Conservation (phyloP, 2,329 filamentous ascomycete species). For the Phaeosphaeria sp. region DNA sequence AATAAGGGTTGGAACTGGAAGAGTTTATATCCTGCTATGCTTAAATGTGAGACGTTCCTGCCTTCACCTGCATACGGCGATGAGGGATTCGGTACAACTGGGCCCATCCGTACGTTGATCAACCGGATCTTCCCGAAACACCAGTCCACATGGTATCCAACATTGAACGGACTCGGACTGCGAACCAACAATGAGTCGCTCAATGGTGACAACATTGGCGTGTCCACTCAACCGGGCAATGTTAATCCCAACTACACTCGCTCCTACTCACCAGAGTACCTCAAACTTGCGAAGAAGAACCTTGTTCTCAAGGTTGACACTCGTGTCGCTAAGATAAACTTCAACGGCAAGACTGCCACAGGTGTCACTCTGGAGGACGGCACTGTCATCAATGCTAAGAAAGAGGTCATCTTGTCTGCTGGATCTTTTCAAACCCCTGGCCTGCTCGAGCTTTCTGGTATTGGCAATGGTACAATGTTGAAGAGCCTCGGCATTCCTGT, state of each 20-base stretch:
- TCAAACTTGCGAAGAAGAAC: conserved; percentile 52
- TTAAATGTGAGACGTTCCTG: conserved; percentile 40
- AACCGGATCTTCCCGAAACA: conserved; percentile 55
- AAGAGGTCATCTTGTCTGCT: conserved; percentile 37
- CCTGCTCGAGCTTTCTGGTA: conserved; percentile 34
- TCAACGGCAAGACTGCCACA: conserved; percentile 35
- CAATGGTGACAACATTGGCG: conserved; percentile 58
- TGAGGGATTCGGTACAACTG: conserved; percentile 36
- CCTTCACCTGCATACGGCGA: conserved; percentile 33
- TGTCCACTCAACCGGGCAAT: conserved; percentile 58
- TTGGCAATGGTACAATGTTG: conserved; percentile 25
- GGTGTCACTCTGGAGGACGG: conserved; percentile 44
- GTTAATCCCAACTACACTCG: conserved; percentile 57
- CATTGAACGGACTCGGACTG: conserved; percentile 56
- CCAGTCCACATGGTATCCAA: conserved; percentile 54
- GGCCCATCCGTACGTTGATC: conserved; percentile 45
- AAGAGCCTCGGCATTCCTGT: conserved; percentile 24
- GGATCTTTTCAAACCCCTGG: conserved; percentile 34
- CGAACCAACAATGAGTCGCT: conserved; percentile 54
- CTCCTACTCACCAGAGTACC: conserved; percentile 58
- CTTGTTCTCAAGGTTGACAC: conserved; percentile 49
- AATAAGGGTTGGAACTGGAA: conserved; percentile 45
- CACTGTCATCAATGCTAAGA: conserved; percentile 34
- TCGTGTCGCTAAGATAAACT: conserved; percentile 49
- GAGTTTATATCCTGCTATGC: conserved; percentile 39